phyloP scores from a whole-genome alignment of 345 rosid genomes.

The Brassica cretica region DNA sequence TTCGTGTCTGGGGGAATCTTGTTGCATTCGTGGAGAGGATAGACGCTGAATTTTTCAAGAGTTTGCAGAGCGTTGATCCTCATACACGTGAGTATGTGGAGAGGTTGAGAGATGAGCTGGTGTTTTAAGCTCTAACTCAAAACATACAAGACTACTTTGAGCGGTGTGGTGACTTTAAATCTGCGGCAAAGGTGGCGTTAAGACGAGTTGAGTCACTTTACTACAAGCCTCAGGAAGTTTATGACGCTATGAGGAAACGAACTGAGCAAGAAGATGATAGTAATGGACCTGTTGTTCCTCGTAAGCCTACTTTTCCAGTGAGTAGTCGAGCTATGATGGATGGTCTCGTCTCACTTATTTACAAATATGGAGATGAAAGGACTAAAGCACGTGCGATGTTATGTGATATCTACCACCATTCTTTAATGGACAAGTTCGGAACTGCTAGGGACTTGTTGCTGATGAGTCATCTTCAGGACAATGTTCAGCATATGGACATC shows the following conservation, averaged over 20 bases:
- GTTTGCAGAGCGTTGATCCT: constrained; percentile 93
- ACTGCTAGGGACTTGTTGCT: constrained; percentile 75
- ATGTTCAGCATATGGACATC: constrained; percentile 81
- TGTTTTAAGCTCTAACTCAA: constrained; percentile 79
- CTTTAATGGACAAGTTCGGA: constrained; percentile 73
- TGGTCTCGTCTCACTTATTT: constrained; percentile 75
- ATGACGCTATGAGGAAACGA: constrained; percentile 91
- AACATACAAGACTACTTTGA: constrained; percentile 79
- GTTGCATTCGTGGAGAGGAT: constrained; percentile 89
- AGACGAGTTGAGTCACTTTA: constrained; percentile 77
- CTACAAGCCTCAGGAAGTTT: constrained; percentile 91
- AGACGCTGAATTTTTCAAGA: constrained; percentile 85
- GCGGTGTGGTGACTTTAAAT: constrained; percentile 60
- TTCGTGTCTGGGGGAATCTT: constrained; percentile 85
- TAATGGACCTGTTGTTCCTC: constrained; percentile 63
- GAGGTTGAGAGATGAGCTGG: constrained; percentile 83
- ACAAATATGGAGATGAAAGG: constrained; percentile 88
- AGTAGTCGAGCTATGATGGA: constrained; percentile 88
- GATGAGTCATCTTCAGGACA: constrained; percentile 95
- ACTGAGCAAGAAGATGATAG: constrained; percentile 60
- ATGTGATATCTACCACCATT: constrained; percentile 91
- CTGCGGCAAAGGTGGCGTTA: constrained; percentile 80
- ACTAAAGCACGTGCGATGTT: constrained; percentile 97
- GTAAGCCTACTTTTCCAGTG: constrained; percentile 86
- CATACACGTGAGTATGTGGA: constrained; percentile 87